Percentiles rank a stretch among this genome's conserved stretches.
Evolutionary conservation across 2,329 filamentous ascomycete species (phyloP).

Genomic region (Diplodia corticola): DNA sequence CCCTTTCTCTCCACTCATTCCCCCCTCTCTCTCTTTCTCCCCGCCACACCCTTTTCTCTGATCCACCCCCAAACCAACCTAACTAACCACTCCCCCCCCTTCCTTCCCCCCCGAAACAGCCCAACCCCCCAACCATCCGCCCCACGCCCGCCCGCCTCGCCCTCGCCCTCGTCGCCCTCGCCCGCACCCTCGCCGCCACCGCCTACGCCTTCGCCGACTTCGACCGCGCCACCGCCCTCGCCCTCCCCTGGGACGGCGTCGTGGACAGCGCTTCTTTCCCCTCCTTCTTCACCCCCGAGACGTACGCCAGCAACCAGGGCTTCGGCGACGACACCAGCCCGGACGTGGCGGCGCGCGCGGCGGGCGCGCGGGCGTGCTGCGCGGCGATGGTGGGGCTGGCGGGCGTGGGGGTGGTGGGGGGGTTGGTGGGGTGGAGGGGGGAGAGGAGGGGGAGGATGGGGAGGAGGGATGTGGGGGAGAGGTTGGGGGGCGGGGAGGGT

Average conservation of each 20-base stretch:
- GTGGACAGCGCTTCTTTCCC: background rate
- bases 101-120: background rate
- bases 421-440: constrained; percentile 25
- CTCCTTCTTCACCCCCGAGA: background rate
- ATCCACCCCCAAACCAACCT: background rate
- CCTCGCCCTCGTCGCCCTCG: background rate
- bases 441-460: background rate
- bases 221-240: background rate
- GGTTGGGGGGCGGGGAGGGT: background rate
- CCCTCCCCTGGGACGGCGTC: constrained; percentile 1
- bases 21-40: background rate
- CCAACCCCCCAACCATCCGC: background rate
- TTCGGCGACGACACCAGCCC: constrained; percentile 1
- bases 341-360: constrained; percentile 40
- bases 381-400: constrained; percentile 33
- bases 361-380: constrained; percentile 27
- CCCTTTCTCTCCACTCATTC: background rate
- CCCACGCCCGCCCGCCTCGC: background rate
- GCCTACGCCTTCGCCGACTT: background rate
- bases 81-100: background rate
- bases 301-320: constrained; percentile 5
- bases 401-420: constrained; percentile 37
- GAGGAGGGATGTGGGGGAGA: background rate
- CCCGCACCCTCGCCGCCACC: background rate
- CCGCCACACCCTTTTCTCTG: too few species aligned